Conservation (phyloP, 352 stramenopile species). For the Phytophthora pseudosyringae region DNA sequence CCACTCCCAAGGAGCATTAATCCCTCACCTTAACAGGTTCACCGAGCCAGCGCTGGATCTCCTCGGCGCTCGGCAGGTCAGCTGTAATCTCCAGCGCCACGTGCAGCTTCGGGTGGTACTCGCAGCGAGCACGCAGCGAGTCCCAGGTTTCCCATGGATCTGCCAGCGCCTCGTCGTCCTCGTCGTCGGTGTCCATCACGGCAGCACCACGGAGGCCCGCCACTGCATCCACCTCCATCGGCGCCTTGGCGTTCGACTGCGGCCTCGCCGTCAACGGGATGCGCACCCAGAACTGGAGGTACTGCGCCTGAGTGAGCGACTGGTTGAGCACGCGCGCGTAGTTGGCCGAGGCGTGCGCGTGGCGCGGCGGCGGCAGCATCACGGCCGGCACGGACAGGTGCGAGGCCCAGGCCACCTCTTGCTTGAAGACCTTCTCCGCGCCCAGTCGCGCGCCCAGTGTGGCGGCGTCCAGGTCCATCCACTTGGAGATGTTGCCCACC, state of each 20-base stretch:
- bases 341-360: slow-evolving; percentile 60
- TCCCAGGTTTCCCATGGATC: slow-evolving; percentile 85
- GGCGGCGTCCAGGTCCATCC: slow-evolving; percentile 73
- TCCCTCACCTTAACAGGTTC: slow-evolving; percentile 77
- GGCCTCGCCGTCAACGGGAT: slow-evolving; percentile 65
- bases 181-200: slow-evolving; percentile 35
- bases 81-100: slow-evolving; percentile 88
- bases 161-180: slow-evolving; percentile 39
- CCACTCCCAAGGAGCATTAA: neutral
- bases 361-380: slow-evolving; percentile 84
- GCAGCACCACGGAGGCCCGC: slow-evolving; percentile 25
- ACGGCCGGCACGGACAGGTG: slow-evolving; percentile 96
- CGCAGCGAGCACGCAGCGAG: slow-evolving; percentile 77
- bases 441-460: slow-evolving; percentile 47
- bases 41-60: slow-evolving; percentile 87
- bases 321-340: slow-evolving; percentile 90
- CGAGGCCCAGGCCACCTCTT: slow-evolving; percentile 95
- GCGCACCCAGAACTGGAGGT: slow-evolving; percentile 91
- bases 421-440: slow-evolving; percentile 84
- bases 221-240: slow-evolving; percentile 23
- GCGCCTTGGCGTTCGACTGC: slow-evolving; percentile 19
- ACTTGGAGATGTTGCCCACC: slow-evolving; percentile 81
- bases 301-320: slow-evolving; percentile 72
- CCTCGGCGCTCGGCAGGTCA: slow-evolving; percentile 67
- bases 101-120: slow-evolving; percentile 83